Evolutionary conservation across 169 alveolate species (phyloP).

Genomic region (Amoebophrya sp.): DNA sequence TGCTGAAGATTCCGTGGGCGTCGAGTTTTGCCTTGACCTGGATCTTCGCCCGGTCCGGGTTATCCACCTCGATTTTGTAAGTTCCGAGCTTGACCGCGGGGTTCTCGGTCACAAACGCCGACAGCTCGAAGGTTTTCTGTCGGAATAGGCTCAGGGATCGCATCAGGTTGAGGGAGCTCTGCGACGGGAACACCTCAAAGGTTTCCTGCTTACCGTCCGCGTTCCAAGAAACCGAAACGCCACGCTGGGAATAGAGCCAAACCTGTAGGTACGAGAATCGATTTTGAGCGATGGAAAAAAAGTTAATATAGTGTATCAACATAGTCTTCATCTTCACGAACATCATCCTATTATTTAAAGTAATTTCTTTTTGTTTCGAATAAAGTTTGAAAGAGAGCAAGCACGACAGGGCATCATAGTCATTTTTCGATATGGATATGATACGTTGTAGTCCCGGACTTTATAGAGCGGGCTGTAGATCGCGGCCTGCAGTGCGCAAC

Average conservation of each 20-base stretch:
- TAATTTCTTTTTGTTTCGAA: too few relatives aligned
- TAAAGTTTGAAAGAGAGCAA: too few relatives aligned
- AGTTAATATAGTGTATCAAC: too few relatives aligned
- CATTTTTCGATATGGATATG: too few relatives aligned
- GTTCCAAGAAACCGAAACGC: background rate
- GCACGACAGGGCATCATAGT: too few relatives aligned
- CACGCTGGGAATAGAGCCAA: constrained; percentile 10
- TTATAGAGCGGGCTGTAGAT: constrained; percentile 17
- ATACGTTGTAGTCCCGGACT: constrained; percentile 28
- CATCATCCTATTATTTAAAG: too few relatives aligned
- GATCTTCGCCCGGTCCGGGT: constrained; percentile 41
- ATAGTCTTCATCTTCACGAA: too few relatives aligned
- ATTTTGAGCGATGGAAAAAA: too few relatives aligned
- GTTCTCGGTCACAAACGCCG: background rate
- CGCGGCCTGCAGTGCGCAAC: constrained; percentile 82
- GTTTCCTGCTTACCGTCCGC: background rate
- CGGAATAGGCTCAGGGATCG: background rate
- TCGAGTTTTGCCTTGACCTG: constrained; percentile 45
- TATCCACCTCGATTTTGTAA: constrained; percentile 13
- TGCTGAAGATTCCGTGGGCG: constrained; percentile 46
- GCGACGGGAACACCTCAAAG: constrained; percentile 10
- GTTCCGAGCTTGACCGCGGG: background rate
- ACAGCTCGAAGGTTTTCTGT: background rate
- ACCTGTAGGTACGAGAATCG: too few relatives aligned
- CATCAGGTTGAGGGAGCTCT: background rate